These are phyloP conservation scores for Trypanosoma boissoni DNA, from an alignment of 208 protist species.

Conservation along the genomic window DNA sequence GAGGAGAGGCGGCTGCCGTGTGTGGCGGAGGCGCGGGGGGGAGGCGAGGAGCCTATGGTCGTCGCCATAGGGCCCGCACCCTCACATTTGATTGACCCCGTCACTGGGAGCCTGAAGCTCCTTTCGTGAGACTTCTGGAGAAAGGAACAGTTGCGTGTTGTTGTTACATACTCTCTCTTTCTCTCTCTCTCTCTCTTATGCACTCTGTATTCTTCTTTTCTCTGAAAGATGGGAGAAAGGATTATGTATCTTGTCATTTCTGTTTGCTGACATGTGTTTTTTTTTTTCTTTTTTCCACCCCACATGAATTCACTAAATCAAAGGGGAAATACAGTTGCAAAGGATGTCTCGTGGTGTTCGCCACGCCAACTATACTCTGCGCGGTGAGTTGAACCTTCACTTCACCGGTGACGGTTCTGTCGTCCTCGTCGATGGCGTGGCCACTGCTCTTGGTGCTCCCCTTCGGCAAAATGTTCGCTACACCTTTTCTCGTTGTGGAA, in stretches of 20 bases:
- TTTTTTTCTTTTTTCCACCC: not conserved
- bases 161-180: not conserved
- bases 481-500: slow-evolving; percentile 36
- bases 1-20: slow-evolving; percentile 32
- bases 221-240: not conserved
- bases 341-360: slow-evolving; percentile 10
- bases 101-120: slow-evolving; percentile 72
- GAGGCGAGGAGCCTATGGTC: slow-evolving; percentile 25
- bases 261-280: not conserved
- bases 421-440: slow-evolving; percentile 48
- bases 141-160: not conserved
- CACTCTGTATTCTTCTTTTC: not conserved
- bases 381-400: slow-evolving; percentile 21
- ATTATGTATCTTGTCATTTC: not conserved
- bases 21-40: not conserved
- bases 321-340: not conserved
- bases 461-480: slow-evolving; percentile 63
- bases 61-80: slow-evolving; percentile 67
- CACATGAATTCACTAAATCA: slow-evolving; percentile 3
- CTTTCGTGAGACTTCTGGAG: slow-evolving; percentile 34
- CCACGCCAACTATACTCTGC: slow-evolving; percentile 19
- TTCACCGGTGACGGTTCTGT: slow-evolving; percentile 31
- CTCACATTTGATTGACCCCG: slow-evolving; percentile 37
- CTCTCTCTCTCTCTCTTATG: not conserved
- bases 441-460: slow-evolving; percentile 45